Evolutionary conservation across 139 green algal species (phyloP), one percentile per base, ranked within the genome.

Genomic region (Closterium sp.): DNA sequence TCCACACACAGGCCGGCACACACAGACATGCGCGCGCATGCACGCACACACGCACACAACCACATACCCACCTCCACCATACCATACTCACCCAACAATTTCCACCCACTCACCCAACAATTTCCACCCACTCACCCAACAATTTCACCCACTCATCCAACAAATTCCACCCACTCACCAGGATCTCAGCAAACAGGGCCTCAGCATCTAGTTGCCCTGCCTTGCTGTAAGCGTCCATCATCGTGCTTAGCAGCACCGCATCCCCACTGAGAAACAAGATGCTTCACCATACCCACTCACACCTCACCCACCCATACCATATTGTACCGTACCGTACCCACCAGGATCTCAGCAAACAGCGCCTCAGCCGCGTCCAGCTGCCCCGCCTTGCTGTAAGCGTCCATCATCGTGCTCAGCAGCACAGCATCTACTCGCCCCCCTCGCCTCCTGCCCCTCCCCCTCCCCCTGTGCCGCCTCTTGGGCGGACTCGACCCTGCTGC

Each of bases 351-450:
- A 32, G 85, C 85, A 34, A 87, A 87, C 9, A 87, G n/a, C 0
- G 85, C 85, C 13, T 87, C 85, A 30, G 28, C 85, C 17, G n/a
- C 85, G 28, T 30, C 85, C 85, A 87, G 28, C 10, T 87, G n/a
- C 27, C 85, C 85, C 1, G 85, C 85, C 28, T 87, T 87, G 85
- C 85, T 31, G 85, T 87, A 87, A 17, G 85, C 85, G 85, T 87
- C 85, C 85, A 87, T 87, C 85, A 87, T 87, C 21, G 85, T 87
- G 85, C 85, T 87, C 85, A 87, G 85, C n/a, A 87, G 85, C 85
- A 87, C 85, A 4, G 28, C 85, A 31, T 87, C 85, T 27, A 87
- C 85, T 19, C 28, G 24, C 85, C 85, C 85, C 85, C 28, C 28
- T 17, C 85, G n/a, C 85, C 85, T 87, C 85, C 85, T 87, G 9